Base-by-base conservation (phyloP, 78 protist genomes). In the Cavenderia fasciculata region DNA sequence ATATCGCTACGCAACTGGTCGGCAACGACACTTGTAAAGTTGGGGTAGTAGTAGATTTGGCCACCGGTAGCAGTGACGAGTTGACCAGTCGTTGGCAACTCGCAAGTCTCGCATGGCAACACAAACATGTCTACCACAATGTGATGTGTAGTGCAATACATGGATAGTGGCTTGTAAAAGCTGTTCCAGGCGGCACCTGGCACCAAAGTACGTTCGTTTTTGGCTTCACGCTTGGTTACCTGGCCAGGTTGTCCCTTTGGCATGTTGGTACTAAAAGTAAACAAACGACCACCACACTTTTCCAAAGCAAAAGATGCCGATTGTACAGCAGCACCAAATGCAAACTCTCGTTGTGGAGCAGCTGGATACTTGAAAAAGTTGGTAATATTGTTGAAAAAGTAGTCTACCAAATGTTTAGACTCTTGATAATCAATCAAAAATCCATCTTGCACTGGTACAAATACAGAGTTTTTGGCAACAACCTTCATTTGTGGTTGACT, bases 401-500 rank as follows among this genome's bases (percentile, higher is more conserved):
- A 72, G 46, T 86, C 92, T 14, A 86, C 69, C 71, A 62, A 43
- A 14, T 14, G 19, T 41, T 72, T 74, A 18, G 86, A 74, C n/a
- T 86, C 74, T 29, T n/a, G 68, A 43, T 86, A 86, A 41, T 72
- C 84, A 7, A 72, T 74, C 34, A 86, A 51, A 62, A 74, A 72
- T 1, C 84, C 94, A 11, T 78, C 86, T 2, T 75, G 61, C 34
- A 76, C 31, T 34, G 94, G 94, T 1, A 72, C 94, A 43, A 91
- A 91, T 61, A 91, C 94, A 36, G 33, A n/a, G 38, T 69, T 68
- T 1, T 84, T 61, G 3, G 94, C 34, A 6, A 91, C 23, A 2
- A 91, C 94, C 61, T 84, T 66, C 94, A 91, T 91, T 46, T 75
- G 88, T 34, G 94, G 94, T 43, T 18, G 18, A 25, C 29, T 31